Evolutionary conservation across 2,329 filamentous ascomycete species (phyloP), one percentile per base, ranked within the genome.

Genomic region (Fusarium temperatum): DNA sequence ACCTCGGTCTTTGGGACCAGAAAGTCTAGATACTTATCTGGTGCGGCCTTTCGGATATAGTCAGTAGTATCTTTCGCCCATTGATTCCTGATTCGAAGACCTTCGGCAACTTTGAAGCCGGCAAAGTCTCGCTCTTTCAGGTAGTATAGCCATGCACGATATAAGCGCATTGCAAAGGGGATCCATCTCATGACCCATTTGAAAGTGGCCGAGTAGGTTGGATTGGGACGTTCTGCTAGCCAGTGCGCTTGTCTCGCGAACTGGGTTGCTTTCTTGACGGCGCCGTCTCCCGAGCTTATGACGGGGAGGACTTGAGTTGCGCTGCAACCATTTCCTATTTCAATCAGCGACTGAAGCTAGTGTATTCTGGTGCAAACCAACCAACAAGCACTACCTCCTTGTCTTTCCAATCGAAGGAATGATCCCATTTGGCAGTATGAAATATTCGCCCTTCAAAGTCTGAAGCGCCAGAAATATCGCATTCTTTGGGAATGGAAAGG

Each of bases 201-300:
- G 66, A 76, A 81, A 30, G 57, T 44, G 45, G 35, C 5, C 0
- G 78, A 77, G 47, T 79, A 78, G 8, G 47, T 53, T 3, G 74
- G 68, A 17, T 80, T 79, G 13, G 67, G 70, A 2, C 75, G 73
- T 17, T 78, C 72, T 1, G 70, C 41, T 1, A 88, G 79, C 79
- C 84, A 88, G 66, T 88, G 87, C 9, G 86, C 79, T 77, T 87
- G 86, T 14, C 85, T 83, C n/a, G 80, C 83, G 70, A 88, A 87
- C 55, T 88, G 86, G 0, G 82, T 84, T 28, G 87, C 78, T 30
- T 80, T 82, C 26, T 78, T 81, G 15, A 81, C 84, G 9, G 82
- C 70, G 2, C 55, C 51, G 1, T 73, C 68, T 8, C 72, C 73
- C 0, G 65, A 60, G n/a, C 63, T 75, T 13, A 80, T 74, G n/a